phyloP scores from a whole-genome alignment of 2,329 filamentous ascomycete species.

The Phaeophleospora eucalypticola region DNA sequence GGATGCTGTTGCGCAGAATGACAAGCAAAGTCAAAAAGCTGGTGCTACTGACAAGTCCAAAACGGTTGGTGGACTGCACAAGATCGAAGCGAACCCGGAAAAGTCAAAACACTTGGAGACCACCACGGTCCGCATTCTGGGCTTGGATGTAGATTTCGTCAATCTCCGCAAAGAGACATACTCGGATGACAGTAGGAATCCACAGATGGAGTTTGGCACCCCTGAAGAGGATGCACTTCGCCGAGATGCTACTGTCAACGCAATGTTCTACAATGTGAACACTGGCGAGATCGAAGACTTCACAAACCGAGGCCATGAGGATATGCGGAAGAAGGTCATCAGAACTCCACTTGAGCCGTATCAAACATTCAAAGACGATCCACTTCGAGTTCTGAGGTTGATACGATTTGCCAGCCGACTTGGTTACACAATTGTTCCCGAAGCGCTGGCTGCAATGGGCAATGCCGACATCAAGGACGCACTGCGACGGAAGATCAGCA shows the following conservation, averaged over 20 bases:
- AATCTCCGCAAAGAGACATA: conserved; percentile 93
- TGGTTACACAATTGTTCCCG: conserved; percentile 69
- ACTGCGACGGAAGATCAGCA: conserved; percentile 82
- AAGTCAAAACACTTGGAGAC: conserved; percentile 97
- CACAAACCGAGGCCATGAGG: conserved; percentile 66
- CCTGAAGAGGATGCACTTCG: conserved; percentile 84
- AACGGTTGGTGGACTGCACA: conserved; percentile 73
- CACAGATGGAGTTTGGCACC: conserved; percentile 89
- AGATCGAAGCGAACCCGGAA: conserved; percentile 86
- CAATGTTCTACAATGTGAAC: conserved; percentile 91
- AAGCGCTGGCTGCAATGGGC: conserved; percentile 69
- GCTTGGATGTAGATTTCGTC: conserved; percentile 87
- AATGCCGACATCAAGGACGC: conserved; percentile 73
- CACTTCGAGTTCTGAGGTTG: conserved; percentile 77
- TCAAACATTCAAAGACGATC: conserved; percentile 92
- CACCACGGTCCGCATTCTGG: conserved; percentile 78
- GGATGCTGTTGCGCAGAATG: conserved; percentile 34
- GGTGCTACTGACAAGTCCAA: conserved; percentile 43
- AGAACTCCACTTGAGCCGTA: conserved; percentile 81
- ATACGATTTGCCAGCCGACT: conserved; percentile 87
- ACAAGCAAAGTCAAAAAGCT: conserved; percentile 38
- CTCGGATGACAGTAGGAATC: conserved; percentile 80
- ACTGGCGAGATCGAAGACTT: conserved; percentile 79
- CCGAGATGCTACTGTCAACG: conserved; percentile 90
- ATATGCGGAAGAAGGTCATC: conserved; percentile 70